phyloP scores from a whole-genome alignment of 129 eudicot genomes.

The Chrysanthemum makinoi region DNA sequence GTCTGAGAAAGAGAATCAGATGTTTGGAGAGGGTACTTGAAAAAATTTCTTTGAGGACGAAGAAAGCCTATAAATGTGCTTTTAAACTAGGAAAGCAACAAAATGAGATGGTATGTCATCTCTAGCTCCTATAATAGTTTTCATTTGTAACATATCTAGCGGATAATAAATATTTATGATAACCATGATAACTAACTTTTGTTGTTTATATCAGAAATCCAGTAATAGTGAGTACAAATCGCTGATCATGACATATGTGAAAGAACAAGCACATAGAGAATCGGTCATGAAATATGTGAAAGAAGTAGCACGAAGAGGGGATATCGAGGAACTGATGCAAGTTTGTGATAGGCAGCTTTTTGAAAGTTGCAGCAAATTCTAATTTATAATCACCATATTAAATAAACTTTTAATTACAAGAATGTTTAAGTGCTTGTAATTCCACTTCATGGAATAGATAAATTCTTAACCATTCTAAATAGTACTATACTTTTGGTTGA shows the following conservation, averaged over 20 bases:
- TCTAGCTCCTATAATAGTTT: not conserved
- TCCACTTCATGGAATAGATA: too few relatives aligned
- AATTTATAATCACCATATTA: too few relatives aligned
- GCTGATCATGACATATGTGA: not conserved
- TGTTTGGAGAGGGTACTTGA: conserved; percentile 9
- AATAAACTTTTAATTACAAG: too few relatives aligned
- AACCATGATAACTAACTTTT: not conserved
- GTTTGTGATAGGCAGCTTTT: not conserved
- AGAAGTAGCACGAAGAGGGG: not conserved
- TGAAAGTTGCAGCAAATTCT: too few relatives aligned
- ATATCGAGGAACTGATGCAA: not conserved
- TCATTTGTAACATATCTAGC: not conserved
- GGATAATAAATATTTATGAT: too few relatives aligned
- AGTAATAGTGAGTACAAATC: not conserved
- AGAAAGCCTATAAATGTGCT: conserved; percentile 7
- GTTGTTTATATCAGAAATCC: not conserved
- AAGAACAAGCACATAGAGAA: conserved; percentile 1
- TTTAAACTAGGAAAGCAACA: not conserved
- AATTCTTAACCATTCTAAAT: too few relatives aligned
- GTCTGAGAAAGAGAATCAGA: conserved; percentile 5
- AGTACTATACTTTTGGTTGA: too few relatives aligned
- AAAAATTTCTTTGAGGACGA: not conserved
- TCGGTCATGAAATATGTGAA: not conserved
- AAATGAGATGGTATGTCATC: not conserved
- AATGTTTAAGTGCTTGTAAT: too few relatives aligned